Percentiles rank a stretch among this genome's conserved stretches.
These are phyloP conservation scores for Drechslerella dactyloides DNA, from an alignment of 2,329 filamentous ascomycete species.

Conservation along the genomic window DNA sequence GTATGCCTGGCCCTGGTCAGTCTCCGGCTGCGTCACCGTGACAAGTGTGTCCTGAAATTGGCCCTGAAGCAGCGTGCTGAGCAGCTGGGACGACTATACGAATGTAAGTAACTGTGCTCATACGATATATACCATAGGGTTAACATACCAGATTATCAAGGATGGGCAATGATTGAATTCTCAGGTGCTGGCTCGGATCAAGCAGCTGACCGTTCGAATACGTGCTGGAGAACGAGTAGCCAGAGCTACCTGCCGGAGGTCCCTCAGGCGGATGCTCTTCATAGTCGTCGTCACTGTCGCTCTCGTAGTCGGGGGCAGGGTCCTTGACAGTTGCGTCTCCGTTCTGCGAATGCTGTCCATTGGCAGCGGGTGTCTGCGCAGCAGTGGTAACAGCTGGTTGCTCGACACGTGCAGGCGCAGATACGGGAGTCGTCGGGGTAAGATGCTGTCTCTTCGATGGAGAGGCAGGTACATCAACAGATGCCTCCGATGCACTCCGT, in stretches of 20 bases:
- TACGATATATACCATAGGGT: not conserved
- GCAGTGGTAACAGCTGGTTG: constrained; percentile 29
- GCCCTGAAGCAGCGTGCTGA: constrained; percentile 63
- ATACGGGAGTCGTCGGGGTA: constrained; percentile 7
- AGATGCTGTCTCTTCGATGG: constrained; percentile 34
- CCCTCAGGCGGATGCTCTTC: constrained; percentile 49
- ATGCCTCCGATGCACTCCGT: constrained; percentile 20
- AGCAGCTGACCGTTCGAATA: constrained; percentile 50
- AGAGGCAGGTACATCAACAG: constrained; percentile 18
- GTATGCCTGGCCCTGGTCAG: constrained; percentile 68
- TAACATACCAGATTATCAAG: constrained; percentile 66
- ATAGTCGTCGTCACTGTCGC: constrained; percentile 47
- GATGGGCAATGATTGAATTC: constrained; percentile 67
- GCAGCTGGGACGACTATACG: constrained; percentile 58
- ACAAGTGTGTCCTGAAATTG: constrained; percentile 65
- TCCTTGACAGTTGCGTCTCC: constrained; percentile 8
- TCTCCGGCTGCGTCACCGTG: constrained; percentile 65
- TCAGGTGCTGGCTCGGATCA: constrained; percentile 60
- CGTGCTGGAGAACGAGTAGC: constrained; percentile 50
- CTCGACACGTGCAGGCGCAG: constrained; percentile 2
- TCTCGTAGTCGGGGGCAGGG: constrained; percentile 30
- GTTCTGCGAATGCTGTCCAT: constrained; percentile 2
- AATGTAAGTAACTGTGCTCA: constrained; percentile 9
- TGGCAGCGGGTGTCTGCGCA: constrained; percentile 16
- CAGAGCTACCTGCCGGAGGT: constrained; percentile 48